Conservation (phyloP, 352 stramenopile species). For the Saprolegnia diclina region DNA sequence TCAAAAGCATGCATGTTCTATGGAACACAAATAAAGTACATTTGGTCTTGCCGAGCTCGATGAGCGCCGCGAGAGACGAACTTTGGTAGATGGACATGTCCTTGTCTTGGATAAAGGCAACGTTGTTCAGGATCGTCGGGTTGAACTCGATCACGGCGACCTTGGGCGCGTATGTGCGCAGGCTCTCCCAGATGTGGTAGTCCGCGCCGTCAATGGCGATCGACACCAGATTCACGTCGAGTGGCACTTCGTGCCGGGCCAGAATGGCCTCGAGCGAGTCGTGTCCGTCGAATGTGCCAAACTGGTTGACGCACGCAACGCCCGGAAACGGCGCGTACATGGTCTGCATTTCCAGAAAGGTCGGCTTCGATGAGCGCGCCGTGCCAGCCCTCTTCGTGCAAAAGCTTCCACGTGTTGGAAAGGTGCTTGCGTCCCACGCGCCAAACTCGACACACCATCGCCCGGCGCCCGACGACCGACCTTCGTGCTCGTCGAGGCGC, state of each 20-base stretch:
- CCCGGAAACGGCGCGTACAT: conserved; percentile 45
- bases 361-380: conserved; percentile 77
- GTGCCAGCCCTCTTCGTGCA: conserved; percentile 42
- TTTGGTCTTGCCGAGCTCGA: conserved; percentile 47
- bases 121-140: conserved; percentile 70
- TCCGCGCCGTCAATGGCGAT: conserved; percentile 77
- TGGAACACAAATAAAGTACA: conserved; percentile 12
- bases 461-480: neutral
- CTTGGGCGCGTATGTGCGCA: conserved; percentile 40
- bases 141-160: conserved; percentile 80
- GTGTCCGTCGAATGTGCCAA: conserved; percentile 40
- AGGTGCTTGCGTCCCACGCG: conserved; percentile 74
- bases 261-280: conserved; percentile 33
- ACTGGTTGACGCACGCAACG: conserved; percentile 41
- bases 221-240: conserved; percentile 39
- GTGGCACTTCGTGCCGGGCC: conserved; percentile 20
- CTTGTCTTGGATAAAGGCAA: conserved; percentile 62
- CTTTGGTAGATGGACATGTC: conserved; percentile 53
- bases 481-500: conserved; percentile 31
- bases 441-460: conserved; percentile 76
- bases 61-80: conserved; percentile 55
- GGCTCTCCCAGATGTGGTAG: conserved; percentile 61
- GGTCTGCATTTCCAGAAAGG: conserved; percentile 37
- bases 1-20: neutral
- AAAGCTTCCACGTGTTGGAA: conserved; percentile 59